phyloP scores from a whole-genome alignment of 208 protist species.

The Crithidia thermophila region DNA sequence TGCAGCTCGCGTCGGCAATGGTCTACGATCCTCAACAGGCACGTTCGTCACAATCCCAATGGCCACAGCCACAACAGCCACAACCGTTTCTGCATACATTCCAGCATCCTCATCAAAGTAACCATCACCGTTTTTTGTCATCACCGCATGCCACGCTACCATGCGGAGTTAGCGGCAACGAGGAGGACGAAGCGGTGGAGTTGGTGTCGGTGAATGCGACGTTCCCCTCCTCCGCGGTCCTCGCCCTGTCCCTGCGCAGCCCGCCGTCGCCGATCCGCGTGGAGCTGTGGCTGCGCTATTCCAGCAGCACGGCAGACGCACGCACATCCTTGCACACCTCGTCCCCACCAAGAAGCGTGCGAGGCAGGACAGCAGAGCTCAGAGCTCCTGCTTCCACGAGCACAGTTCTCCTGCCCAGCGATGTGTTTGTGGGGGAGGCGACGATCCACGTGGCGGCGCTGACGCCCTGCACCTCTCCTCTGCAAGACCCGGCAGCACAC shows the following conservation, averaged over 20 bases:
- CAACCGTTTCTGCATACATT: too few relatives aligned
- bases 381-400: too few relatives aligned
- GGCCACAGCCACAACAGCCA: too few relatives aligned
- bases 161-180: background rate
- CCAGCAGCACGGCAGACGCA: background rate
- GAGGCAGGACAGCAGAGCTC: background rate
- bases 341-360: background rate
- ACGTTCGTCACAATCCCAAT: too few relatives aligned
- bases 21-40: background rate
- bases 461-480: background rate
- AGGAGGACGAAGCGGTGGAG: background rate
- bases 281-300: background rate
- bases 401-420: too few relatives aligned
- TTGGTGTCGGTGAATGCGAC: background rate
- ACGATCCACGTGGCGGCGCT: background rate
- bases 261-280: background rate
- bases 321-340: background rate
- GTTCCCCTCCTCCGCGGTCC: background rate
- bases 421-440: conserved; percentile 13
- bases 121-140: too few relatives aligned
- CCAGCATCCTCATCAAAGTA: too few relatives aligned
- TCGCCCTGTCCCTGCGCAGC: background rate
- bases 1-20: background rate
- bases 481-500: background rate
- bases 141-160: background rate